These are phyloP conservation scores for Eremothecium sinecaudum DNA, from an alignment of 1,139 yeast species.

Conservation along the genomic window DNA sequence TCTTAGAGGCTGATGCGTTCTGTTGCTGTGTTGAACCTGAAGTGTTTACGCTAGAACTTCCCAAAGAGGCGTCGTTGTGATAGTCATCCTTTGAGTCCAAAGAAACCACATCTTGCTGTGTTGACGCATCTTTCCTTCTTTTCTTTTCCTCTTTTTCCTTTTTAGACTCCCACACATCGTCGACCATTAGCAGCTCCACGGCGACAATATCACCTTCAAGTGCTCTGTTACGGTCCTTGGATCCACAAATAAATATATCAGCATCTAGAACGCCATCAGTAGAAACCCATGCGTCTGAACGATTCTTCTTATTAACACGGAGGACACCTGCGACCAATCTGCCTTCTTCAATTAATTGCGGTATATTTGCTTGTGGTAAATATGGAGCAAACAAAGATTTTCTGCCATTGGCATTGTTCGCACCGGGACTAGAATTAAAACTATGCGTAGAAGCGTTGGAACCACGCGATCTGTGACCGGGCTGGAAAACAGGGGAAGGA, in stretches of 20 bases:
- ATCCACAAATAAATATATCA: constrained; percentile 94
- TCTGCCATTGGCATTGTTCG: constrained; percentile 39
- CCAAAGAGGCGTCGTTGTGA: constrained; percentile 56
- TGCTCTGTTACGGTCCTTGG: constrained; percentile 97
- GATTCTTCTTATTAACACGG: constrained; percentile 88
- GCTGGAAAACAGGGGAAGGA: constrained; percentile 53
- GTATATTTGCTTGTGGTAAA: constrained; percentile 85
- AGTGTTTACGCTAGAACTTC: constrained; percentile 25
- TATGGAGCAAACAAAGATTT: constrained; percentile 94
- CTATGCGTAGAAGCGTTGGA: constrained; percentile 43
- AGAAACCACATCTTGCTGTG: constrained; percentile 29
- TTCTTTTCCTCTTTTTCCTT: constrained; percentile 96
- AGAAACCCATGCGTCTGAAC: constrained; percentile 95
- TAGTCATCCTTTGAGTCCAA: constrained; percentile 49
- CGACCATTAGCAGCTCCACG: constrained; percentile 84
- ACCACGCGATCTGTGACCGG: constrained; percentile 70
- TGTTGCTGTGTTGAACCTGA: constrained; percentile 12
- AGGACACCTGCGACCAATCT: constrained; percentile 84
- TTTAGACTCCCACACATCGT: constrained; percentile 95
- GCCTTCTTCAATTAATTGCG: constrained; percentile 83
- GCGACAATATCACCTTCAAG: constrained; percentile 95
- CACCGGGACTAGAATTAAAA: constrained; percentile 34
- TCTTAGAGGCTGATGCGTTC: constrained; percentile 13
- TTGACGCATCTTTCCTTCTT: constrained; percentile 64
- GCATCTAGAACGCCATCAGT: constrained; percentile 94